Base-by-base conservation (phyloP, 202 grass and related monocot genomes). In the Schoenoplectus triqueter region DNA sequence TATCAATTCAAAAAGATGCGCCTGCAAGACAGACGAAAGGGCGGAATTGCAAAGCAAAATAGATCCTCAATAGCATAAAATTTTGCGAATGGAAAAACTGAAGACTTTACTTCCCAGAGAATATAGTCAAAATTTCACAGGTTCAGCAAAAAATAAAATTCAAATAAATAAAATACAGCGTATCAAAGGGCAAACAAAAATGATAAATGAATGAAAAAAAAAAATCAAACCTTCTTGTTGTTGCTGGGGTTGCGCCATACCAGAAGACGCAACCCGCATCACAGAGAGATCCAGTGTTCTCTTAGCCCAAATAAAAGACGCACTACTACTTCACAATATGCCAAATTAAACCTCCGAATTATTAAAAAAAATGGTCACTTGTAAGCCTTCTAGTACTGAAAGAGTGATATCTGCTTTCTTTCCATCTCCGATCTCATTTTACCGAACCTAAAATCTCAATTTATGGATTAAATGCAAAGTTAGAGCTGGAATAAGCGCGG, bases 251-350 rank as follows among this genome's bases (percentile, higher is more conserved):
- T 93, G 92, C 54, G 85, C 48, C 88, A 90, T 88, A 64, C 87
- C 90, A 45, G 90, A 64, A 4, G 88, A 80, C 0, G 95, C 88
- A 83, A 95, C 92, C 42, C 89, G 86, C 87, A 94, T 89, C 82
- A 84, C 86, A 44, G 48, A 82, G 10, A 63, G 73, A 86, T 86
- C 84, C 84, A 78, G 72, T 79, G 55, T 86, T 46, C 18, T 50
- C 9, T 86, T 40, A 42, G 14, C 13, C 61, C 44, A 41, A 66
- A 75, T 42, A 57, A 65, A 48, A 78, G 31, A 31, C 31, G 31
- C 31, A 86, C 11, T 57, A 50, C 59, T 65, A 31, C 21, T 85
- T 78, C 8, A 65, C 59, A 59, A 56, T 21, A 75, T 55, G 40
- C 64, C 14, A 85, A 85, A 74, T 75, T 45, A 85, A 78, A 77